A percentile compares a stretch with the other conserved stretches of the same genome.
These are phyloP conservation scores for Neonectria punicea DNA, from an alignment of 2,329 filamentous ascomycete genomes.

Conservation along the genomic window DNA sequence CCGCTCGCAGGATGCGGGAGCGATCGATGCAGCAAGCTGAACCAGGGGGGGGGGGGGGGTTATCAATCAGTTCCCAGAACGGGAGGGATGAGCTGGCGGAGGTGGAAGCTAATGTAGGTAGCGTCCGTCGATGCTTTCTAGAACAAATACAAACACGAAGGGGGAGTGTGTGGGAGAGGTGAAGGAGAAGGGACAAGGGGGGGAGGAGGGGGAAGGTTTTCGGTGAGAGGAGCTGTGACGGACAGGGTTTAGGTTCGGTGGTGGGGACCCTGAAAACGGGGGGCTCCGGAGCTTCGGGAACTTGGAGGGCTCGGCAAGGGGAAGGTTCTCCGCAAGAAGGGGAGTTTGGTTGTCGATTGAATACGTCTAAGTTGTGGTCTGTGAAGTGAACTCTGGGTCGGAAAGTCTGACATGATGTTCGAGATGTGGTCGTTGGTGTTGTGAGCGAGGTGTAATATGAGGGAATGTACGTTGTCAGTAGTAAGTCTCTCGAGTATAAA, in stretches of 20 bases:
- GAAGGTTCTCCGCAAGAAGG: background rate
- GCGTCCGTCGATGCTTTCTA: conserved; percentile 9
- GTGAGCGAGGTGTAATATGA: too few species aligned
- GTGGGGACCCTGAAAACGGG: conserved; percentile 23
- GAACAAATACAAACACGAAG: background rate
- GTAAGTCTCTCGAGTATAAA: too few species aligned
- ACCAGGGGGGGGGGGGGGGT: conserved; percentile 18
- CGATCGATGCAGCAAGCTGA: conserved; percentile 10
- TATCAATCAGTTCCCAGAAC: conserved; percentile 22
- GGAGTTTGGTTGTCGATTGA: background rate
- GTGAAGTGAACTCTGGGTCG: too few species aligned
- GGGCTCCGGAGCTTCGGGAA: background rate
- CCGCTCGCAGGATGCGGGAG: conserved; percentile 39
- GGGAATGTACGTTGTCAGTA: too few species aligned
- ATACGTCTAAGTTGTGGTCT: background rate
- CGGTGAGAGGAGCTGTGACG: conserved; percentile 5
- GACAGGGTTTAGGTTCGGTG: conserved; percentile 25
- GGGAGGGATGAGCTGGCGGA: conserved; percentile 4
- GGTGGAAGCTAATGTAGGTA: conserved; percentile 19
- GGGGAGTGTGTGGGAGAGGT: conserved; percentile 25
- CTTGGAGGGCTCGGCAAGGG: background rate
- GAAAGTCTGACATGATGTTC: too few species aligned
- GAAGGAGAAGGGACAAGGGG: conserved; percentile 23
- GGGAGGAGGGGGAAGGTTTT: background rate
- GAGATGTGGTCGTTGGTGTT: too few species aligned